A percentile compares a stretch with the other conserved stretches of the same genome.
phyloP scores from a whole-genome alignment of 2,329 filamentous ascomycete species.

The Hymenoscyphus linearis region DNA sequence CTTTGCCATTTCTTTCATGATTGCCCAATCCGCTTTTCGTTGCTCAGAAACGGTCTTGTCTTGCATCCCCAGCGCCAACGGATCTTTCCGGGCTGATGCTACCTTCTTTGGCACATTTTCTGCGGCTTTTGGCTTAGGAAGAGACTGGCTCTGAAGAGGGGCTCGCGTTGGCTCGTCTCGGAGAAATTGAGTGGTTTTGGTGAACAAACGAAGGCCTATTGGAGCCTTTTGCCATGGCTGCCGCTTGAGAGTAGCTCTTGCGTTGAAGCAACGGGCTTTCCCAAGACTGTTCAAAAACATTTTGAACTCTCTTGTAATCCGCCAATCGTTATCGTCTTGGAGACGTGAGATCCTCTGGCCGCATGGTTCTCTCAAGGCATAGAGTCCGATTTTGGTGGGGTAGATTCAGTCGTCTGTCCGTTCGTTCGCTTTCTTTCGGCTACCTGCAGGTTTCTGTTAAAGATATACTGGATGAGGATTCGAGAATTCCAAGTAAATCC shows the following conservation, averaged over 20 bases:
- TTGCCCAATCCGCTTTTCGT: slow-evolving; percentile 95
- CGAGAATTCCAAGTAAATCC: not conserved
- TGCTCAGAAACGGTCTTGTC: slow-evolving; percentile 76
- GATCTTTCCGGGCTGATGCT: slow-evolving; percentile 39
- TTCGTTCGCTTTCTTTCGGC: not conserved
- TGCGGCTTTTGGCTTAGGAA: slow-evolving; percentile 16
- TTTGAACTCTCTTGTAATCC: slow-evolving; percentile 10
- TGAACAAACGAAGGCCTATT: slow-evolving; percentile 27
- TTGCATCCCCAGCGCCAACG: slow-evolving; percentile 60
- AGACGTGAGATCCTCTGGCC: slow-evolving; percentile 13
- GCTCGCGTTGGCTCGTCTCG: slow-evolving; percentile 22
- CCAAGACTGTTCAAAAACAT: slow-evolving; percentile 29
- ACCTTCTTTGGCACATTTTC: slow-evolving; percentile 21
- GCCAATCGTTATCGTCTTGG: slow-evolving; percentile 15
- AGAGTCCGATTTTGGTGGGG: slow-evolving; percentile 21
- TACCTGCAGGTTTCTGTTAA: not conserved
- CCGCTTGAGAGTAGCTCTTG: slow-evolving; percentile 19
- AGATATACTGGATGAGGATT: not conserved
- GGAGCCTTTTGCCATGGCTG: slow-evolving; percentile 22
- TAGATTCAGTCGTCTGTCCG: slow-evolving; percentile 11
- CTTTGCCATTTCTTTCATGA: slow-evolving; percentile 94
- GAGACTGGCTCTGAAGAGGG: slow-evolving; percentile 19
- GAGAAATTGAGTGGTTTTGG: slow-evolving; percentile 21
- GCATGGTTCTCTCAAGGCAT: slow-evolving; percentile 18
- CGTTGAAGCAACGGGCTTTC: slow-evolving; percentile 27